phyloP scores from a whole-genome alignment of 2,329 filamentous ascomycete species.

The Pyrenochaeta sp. region DNA sequence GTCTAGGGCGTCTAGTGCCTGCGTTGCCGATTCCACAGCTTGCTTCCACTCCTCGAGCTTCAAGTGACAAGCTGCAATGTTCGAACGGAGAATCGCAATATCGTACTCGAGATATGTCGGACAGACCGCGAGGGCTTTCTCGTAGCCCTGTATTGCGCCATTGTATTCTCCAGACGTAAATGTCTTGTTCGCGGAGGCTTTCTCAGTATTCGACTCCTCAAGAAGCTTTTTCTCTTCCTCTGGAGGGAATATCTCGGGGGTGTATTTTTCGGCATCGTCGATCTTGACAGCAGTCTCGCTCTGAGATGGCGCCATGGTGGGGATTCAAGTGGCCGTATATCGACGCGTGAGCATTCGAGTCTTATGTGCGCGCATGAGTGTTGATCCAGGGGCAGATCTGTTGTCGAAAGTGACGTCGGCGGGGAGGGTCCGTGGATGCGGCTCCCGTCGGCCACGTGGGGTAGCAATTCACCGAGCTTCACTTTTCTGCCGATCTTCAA shows the following conservation, averaged over 20 bases:
- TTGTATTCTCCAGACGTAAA: constrained; percentile 77
- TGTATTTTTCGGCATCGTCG: constrained; percentile 9
- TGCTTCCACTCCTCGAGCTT: constrained; percentile 88
- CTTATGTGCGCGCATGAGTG: neutral
- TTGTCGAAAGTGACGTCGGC: constrained; percentile 33
- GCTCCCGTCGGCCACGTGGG: constrained; percentile 30
- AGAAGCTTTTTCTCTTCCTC: constrained; percentile 63
- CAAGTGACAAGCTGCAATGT: constrained; percentile 87
- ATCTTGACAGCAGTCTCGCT: constrained; percentile 9
- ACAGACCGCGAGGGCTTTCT: constrained; percentile 78
- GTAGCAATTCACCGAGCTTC: constrained; percentile 22
- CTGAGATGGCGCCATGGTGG: constrained; percentile 13
- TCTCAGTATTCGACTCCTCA: constrained; percentile 74
- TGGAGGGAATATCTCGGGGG: constrained; percentile 40
- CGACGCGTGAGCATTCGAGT: neutral
- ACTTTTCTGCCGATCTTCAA: constrained; percentile 7
- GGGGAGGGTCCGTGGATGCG: constrained; percentile 8
- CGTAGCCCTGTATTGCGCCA: constrained; percentile 82
- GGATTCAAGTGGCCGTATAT: neutral
- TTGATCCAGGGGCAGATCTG: constrained; percentile 18
- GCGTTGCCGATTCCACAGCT: constrained; percentile 76
- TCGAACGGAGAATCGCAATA: constrained; percentile 84
- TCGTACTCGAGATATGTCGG: constrained; percentile 90
- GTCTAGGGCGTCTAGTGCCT: constrained; percentile 76
- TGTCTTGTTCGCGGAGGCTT: constrained; percentile 79